Percentiles rank a stretch among this genome's conserved stretches.
These are phyloP conservation scores for Rhododendron kiyosumense DNA, from an alignment of 148 eudicot species.

Conservation along the genomic window DNA sequence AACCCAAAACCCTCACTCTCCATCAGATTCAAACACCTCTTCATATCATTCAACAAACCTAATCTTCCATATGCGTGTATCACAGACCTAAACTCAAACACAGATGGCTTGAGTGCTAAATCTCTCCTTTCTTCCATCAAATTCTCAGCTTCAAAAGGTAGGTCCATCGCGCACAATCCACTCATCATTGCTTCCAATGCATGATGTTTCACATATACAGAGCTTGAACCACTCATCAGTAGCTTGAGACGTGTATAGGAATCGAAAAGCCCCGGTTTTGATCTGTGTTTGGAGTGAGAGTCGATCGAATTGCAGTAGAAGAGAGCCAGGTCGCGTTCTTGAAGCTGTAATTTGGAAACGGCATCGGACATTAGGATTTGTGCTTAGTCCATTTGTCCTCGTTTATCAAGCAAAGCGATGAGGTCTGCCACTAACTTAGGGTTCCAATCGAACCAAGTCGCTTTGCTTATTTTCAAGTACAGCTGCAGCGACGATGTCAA, in stretches of 20 bases:
- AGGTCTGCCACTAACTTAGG: conserved; percentile 65
- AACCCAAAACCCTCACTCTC: conserved; percentile 44
- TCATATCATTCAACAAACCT: conserved; percentile 66
- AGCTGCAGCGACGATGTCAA: conserved; percentile 40
- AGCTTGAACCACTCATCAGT: conserved; percentile 36
- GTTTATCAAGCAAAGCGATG: conserved; percentile 44
- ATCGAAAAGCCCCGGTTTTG: conserved; percentile 37
- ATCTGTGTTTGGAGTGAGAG: conserved; percentile 44
- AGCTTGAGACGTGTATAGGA: conserved; percentile 27
- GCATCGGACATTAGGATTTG: conserved; percentile 42
- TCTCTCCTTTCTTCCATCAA: conserved; percentile 41
- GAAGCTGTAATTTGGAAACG: conserved; percentile 26
- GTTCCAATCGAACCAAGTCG: conserved; percentile 82
- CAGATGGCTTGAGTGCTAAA: conserved; percentile 46
- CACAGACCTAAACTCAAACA: conserved; percentile 54
- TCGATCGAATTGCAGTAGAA: conserved; percentile 60
- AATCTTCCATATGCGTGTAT: conserved; percentile 68
- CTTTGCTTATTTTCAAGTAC: conserved; percentile 46
- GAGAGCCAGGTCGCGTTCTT: conserved; percentile 49
- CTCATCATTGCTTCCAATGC: conserved; percentile 46
- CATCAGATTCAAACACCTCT: conserved; percentile 45
- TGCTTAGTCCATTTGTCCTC: conserved; percentile 41
- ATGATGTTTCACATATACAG: conserved; percentile 33
- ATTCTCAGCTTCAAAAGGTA: conserved; percentile 55
- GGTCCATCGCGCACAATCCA: conserved; percentile 57